Evolutionary conservation across 495 filamentous ascomycete species (phyloP), one percentile per base, ranked within the genome.

Genomic region (Talaromyces thailandensis): DNA sequence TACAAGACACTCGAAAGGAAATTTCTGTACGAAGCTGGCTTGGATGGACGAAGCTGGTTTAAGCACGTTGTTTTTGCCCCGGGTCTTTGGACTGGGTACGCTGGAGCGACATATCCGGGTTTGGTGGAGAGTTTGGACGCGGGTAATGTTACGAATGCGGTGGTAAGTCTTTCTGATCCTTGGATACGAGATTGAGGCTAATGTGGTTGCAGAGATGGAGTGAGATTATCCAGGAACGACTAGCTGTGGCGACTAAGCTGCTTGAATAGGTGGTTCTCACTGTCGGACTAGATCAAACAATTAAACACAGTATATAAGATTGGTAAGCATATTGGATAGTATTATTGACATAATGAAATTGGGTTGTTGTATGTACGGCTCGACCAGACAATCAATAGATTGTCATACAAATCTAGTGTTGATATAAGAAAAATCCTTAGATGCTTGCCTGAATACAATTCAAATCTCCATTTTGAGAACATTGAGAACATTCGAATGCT

Each of bases 11-110:
- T 87, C 26, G 85, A 88, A 64, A 74, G 84, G 8, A 70, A 81
- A n/a, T 88, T 88, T 70, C 64, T 88, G 64, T 81, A 86, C 64
- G 63, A 75, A 51, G 68, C 73, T 1, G 85, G 85, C 18, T 69
- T 88, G 35, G 85, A 87, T 64, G 79, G 80, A 5, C 75, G 85
- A 56, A 70, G 65, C 40, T 87, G 85, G 84, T 88, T 83, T 73
- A 88, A 88, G 69, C 85, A 87, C 61, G 81, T 87, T n/a, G 84
- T 88, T 26, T 88, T 87, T 70, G 86, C 85, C 6, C 84, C 86
- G n/a, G 86, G 92, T 1, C 67, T 91, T 45, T 96, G 91, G 91
- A 95, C 91, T 0, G 92, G 92, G 6, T 96, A 96, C 73, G 77
- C 91, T 0, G 92, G 91, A 2, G 88, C 82, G 35, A 87, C 84